Percentiles rank a stretch among this genome's conserved stretches.
phyloP scores from a whole-genome alignment of 2,329 filamentous ascomycete genomes.

The Alternaria alternata region DNA sequence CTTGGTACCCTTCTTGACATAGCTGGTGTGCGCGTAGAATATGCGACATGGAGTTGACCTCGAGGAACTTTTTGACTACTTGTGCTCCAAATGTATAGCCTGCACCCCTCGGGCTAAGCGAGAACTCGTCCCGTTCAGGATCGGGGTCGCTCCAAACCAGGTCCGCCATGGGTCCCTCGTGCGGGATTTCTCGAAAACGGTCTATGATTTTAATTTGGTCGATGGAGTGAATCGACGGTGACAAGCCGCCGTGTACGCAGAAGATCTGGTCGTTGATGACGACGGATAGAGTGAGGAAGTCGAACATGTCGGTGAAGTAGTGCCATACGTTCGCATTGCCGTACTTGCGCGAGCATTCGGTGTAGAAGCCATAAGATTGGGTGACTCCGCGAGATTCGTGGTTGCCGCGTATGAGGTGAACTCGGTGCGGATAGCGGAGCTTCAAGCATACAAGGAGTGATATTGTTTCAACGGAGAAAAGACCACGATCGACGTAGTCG shows the following conservation, averaged over 20 bases:
- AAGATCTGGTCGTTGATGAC: conserved; percentile 99
- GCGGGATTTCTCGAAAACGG: conserved; percentile 96
- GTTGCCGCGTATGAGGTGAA: conserved; percentile 96
- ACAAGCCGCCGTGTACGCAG: conserved; percentile 88
- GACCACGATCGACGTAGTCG: conserved; percentile 97
- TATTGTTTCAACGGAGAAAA: conserved; percentile 99
- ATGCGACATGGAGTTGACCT: conserved; percentile 97
- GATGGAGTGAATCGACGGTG: conserved; percentile 86
- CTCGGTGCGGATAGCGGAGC: conserved; percentile 92
- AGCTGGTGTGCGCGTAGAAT: conserved; percentile 98
- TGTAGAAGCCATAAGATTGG: conserved; percentile 99
- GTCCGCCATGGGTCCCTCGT: conserved; percentile 99
- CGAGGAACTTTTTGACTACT: conserved; percentile 97
- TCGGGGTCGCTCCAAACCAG: conserved; percentile 98
- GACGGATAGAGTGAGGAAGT: conserved; percentile 94
- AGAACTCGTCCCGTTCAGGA: conserved; percentile 97
- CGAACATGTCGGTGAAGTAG: conserved; percentile 99
- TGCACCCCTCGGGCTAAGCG: conserved; percentile 87
- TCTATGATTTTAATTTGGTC: conserved; percentile 99
- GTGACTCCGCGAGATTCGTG: conserved; percentile 98
- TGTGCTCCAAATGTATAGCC: conserved; percentile 98
- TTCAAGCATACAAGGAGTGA: conserved; percentile 97
- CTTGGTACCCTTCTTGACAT: conserved; percentile 97
- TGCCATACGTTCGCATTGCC: conserved; percentile 99
- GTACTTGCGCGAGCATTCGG: conserved; percentile 96